Conservation (phyloP, 2,329 filamentous ascomycete species). For the Cladosporium sp. region DNA sequence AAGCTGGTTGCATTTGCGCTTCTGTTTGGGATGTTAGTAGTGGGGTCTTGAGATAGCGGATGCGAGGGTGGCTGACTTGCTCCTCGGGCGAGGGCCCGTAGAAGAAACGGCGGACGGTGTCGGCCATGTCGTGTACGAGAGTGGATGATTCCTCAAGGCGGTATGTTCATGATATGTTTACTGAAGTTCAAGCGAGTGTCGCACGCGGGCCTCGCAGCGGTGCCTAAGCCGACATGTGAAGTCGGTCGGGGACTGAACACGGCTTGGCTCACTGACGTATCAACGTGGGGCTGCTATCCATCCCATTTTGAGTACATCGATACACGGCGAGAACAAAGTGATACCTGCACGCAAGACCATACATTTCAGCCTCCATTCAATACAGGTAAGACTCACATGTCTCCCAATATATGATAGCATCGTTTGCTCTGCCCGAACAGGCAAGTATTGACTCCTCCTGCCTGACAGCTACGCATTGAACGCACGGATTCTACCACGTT, state of each 20-base stretch:
- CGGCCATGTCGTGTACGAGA: constrained; percentile 56
- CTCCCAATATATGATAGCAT: neutral
- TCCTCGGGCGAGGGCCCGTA: constrained; percentile 88
- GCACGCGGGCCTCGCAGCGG: neutral
- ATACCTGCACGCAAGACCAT: neutral
- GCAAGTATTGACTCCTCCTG: neutral
- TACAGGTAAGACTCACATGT: neutral
- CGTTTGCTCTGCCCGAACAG: neutral
- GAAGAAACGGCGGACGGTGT: constrained; percentile 80
- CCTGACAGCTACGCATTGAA: constrained; percentile 3
- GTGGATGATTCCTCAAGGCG: neutral
- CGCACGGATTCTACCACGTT: constrained; percentile 13
- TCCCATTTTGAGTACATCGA: neutral
- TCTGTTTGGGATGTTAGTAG: constrained; percentile 49
- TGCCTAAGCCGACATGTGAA: neutral
- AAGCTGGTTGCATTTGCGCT: constrained; percentile 90
- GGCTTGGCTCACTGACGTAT: constrained; percentile 3
- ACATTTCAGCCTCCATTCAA: neutral
- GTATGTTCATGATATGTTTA: neutral
- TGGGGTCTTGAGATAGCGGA: neutral
- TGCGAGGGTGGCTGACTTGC: constrained; percentile 59
- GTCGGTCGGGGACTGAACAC: constrained; percentile 1
- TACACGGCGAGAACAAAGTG: neutral
- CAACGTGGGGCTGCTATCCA: neutral
- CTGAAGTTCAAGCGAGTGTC: neutral